These are phyloP conservation scores for Rauvolfia tetraphylla DNA, from an alignment of 257 asterid species.

Conservation along the genomic window DNA sequence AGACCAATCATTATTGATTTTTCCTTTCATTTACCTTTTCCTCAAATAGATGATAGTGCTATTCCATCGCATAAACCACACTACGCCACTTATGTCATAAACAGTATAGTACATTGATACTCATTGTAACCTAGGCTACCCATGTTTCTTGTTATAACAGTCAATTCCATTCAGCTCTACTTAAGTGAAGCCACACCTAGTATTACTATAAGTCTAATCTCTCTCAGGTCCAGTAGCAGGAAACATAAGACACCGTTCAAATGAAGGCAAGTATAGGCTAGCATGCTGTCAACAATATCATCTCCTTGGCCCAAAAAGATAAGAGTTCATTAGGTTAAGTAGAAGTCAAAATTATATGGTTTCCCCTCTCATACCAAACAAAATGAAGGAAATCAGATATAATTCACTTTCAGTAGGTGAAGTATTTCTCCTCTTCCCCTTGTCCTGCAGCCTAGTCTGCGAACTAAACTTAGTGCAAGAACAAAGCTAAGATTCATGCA, in stretches of 20 bases:
- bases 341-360: neutral
- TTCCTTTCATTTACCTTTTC: neutral
- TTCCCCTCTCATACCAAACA: neutral
- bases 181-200: too few relatives aligned
- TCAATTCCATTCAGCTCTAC: neutral
- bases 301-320: neutral
- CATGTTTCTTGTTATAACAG: neutral
- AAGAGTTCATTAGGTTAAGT: neutral
- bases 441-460: neutral
- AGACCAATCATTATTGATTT: neutral
- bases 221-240: neutral
- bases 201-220: too few relatives aligned
- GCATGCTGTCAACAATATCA: too few relatives aligned
- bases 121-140: neutral
- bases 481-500: neutral
- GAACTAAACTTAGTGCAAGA: neutral
- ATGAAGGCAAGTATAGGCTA: neutral
- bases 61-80: neutral
- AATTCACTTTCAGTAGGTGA: neutral
- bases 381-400: neutral
- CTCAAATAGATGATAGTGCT: neutral
- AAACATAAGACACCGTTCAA: neutral
- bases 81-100: neutral
- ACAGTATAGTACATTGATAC: neutral
- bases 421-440: neutral